These are phyloP conservation scores for Rhizopogon vesiculosus DNA, from an alignment of 768 basidiomycete genomes.

Conservation along the genomic window DNA sequence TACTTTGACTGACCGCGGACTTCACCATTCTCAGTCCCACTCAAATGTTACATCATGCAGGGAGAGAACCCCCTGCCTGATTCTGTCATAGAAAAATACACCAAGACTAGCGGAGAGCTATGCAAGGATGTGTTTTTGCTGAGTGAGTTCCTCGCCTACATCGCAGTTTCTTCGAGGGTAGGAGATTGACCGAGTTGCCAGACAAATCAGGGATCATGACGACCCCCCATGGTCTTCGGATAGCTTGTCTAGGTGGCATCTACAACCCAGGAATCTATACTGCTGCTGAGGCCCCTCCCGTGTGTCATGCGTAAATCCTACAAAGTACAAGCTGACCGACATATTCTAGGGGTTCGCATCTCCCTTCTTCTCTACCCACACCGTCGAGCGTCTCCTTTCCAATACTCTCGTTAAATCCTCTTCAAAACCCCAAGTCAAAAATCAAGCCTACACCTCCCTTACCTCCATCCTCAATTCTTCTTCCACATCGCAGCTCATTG, in stretches of 20 bases:
- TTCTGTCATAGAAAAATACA: slow-evolving; percentile 68
- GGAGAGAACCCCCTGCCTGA: slow-evolving; percentile 74
- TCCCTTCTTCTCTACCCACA: slow-evolving; percentile 68
- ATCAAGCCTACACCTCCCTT: slow-evolving; percentile 56
- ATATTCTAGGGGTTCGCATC: slow-evolving; percentile 62
- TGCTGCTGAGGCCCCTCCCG: slow-evolving; percentile 60
- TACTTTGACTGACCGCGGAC: slow-evolving; percentile 5
- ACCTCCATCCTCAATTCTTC: slow-evolving; percentile 62
- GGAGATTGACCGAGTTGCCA: slow-evolving; percentile 24
- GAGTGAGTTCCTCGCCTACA: slow-evolving; percentile 45
- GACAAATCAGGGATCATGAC: slow-evolving; percentile 80
- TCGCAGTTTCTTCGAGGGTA: background rate
- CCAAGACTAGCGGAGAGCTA: slow-evolving; percentile 73
- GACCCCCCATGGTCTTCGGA: slow-evolving; percentile 74
- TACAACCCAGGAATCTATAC: slow-evolving; percentile 60
- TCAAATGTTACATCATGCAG: slow-evolving; percentile 92
- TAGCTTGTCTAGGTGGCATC: slow-evolving; percentile 80
- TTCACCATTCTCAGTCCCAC: slow-evolving; percentile 52
- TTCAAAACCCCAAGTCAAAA: slow-evolving; percentile 34
- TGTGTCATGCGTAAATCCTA: slow-evolving; percentile 20
- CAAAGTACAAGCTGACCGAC: background rate
- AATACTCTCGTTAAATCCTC: slow-evolving; percentile 56
- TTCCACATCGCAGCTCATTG: slow-evolving; percentile 60
- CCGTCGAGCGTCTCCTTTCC: slow-evolving; percentile 66
- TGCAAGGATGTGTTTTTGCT: slow-evolving; percentile 81